Evolutionary conservation across 164 flowering plant species (phyloP).

Genomic region (Platanus orientalis): DNA sequence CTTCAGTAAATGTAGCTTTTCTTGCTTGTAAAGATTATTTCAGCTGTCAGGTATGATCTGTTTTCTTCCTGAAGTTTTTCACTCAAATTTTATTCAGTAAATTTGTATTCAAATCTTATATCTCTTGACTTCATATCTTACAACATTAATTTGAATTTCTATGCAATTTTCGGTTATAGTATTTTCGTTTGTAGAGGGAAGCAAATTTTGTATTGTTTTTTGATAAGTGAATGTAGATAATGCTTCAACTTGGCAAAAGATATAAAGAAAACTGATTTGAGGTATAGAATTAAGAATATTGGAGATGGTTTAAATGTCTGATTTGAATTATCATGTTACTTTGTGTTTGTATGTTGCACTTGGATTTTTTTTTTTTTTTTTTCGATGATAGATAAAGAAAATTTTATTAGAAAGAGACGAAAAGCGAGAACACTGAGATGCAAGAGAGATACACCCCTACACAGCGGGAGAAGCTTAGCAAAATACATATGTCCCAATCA

Average conservation of each 20-base stretch:
- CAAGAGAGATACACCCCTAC: too few species aligned
- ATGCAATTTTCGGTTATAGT: background rate
- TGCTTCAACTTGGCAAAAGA: background rate
- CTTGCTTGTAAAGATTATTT: slow-evolving; percentile 81
- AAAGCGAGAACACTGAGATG: too few species aligned
- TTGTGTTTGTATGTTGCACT: background rate
- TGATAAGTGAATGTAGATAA: background rate
- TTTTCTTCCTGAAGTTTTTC: background rate
- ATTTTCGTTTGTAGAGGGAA: background rate
- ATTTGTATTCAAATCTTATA: too few species aligned
- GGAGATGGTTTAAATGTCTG: background rate
- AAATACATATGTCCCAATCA: too few species aligned
- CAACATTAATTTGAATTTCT: too few species aligned
- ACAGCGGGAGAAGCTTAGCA: too few species aligned
- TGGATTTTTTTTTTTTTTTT: too few species aligned
- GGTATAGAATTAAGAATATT: background rate
- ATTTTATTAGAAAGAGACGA: too few species aligned
- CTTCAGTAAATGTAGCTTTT: slow-evolving; percentile 82
- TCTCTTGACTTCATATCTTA: too few species aligned
- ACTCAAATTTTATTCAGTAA: too few species aligned
- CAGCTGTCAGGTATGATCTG: slow-evolving; percentile 72
- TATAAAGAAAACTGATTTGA: background rate
- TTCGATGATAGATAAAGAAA: too few species aligned
- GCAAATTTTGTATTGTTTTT: background rate
- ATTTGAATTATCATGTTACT: too few species aligned